phyloP scores from a whole-genome alignment of 352 stramenopile genomes.

The Phytophthora pisi region DNA sequence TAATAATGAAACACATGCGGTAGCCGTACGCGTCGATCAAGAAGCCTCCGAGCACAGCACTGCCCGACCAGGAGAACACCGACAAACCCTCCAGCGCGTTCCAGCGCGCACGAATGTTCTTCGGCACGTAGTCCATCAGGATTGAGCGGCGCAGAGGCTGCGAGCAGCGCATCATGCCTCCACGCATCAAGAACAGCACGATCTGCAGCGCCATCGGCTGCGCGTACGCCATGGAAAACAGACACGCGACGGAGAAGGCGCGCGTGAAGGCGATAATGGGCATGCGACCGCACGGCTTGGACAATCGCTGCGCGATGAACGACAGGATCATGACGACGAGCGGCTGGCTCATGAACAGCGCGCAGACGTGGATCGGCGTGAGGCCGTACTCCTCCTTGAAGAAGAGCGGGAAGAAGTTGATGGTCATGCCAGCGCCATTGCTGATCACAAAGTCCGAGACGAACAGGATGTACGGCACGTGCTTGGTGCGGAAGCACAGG shows the following conservation, averaged over 20 bases:
- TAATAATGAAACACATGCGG: conserved; percentile 84
- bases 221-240: conserved; percentile 70
- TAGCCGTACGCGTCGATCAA: conserved; percentile 83
- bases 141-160: conserved; percentile 78
- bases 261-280: conserved; percentile 76
- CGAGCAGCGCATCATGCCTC: conserved; percentile 86
- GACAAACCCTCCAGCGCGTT: conserved; percentile 77
- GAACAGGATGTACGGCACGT: conserved; percentile 78
- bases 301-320: conserved; percentile 57
- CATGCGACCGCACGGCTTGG: conserved; percentile 65
- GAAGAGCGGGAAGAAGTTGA: conserved; percentile 87
- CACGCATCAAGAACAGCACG: conserved; percentile 73
- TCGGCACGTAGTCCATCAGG: conserved; percentile 82
- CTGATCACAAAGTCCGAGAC: conserved; percentile 83
- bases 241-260: conserved; percentile 57
- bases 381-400: conserved; percentile 84
- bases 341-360: conserved; percentile 71
- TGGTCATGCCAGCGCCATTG: conserved; percentile 85
- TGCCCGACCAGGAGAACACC: conserved; percentile 83
- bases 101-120: conserved; percentile 76
- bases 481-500: conserved; percentile 64
- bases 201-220: conserved; percentile 65
- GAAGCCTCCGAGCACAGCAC: conserved; percentile 76
- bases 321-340: conserved; percentile 74
- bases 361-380: conserved; percentile 72